These are phyloP conservation scores for Zostera marina DNA, from an alignment of 116 monocot species.

Conservation along the genomic window DNA sequence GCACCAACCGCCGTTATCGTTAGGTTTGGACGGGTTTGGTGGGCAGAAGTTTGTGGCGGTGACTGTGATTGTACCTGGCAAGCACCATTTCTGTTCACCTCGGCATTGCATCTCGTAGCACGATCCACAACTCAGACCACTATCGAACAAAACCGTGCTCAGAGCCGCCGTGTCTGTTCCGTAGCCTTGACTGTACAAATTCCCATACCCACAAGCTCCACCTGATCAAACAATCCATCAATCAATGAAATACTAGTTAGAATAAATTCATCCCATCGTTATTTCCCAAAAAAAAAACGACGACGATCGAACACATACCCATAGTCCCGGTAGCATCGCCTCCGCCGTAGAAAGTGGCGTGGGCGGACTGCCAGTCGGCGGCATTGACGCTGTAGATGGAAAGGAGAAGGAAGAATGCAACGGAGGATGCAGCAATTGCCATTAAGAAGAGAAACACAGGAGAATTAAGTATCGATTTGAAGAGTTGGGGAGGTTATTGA, in stretches of 20 bases:
- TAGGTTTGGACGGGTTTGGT: slow-evolving; percentile 9
- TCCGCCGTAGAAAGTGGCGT: slow-evolving; percentile 63
- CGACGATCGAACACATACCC: too few species aligned
- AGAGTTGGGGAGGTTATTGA: too few species aligned
- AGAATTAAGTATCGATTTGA: too few species aligned
- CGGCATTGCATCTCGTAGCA: slow-evolving; percentile 44
- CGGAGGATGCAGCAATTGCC: background rate
- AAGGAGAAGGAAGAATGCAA: slow-evolving; percentile 1
- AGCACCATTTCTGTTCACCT: slow-evolving; percentile 16
- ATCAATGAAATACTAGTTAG: background rate
- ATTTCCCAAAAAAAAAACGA: too few species aligned
- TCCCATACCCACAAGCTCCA: slow-evolving; percentile 70
- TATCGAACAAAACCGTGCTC: slow-evolving; percentile 59
- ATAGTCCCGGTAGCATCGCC: slow-evolving; percentile 63
- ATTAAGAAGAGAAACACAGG: background rate
- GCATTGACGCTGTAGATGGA: background rate
- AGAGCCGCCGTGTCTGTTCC: slow-evolving; percentile 60
- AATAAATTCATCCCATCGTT: background rate
- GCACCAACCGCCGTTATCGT: slow-evolving; percentile 15
- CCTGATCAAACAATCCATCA: slow-evolving; percentile 16
- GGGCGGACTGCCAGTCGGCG: slow-evolving; percentile 23
- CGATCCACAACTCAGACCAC: slow-evolving; percentile 53
- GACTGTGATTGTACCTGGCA: slow-evolving; percentile 25
- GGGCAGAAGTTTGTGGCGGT: slow-evolving; percentile 30
- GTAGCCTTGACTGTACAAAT: slow-evolving; percentile 69